Percentiles rank a stretch among this genome's conserved stretches.
Conservation (phyloP, 768 basidiomycete species). For the Coprinopsis strossmayeri region DNA sequence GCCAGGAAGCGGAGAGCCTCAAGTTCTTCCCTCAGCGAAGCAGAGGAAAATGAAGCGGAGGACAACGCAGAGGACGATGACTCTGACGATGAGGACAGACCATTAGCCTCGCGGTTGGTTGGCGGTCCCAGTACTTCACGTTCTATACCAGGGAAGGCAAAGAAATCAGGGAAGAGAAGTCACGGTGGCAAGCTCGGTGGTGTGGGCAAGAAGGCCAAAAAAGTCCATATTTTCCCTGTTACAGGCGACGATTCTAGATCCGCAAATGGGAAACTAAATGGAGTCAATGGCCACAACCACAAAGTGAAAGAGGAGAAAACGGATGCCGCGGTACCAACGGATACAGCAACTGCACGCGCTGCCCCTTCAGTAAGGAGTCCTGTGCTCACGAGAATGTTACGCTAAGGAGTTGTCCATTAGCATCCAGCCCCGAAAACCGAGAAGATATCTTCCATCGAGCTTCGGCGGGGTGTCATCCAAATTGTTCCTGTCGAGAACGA, state of each 20-base stretch:
- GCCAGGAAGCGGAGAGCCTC: constrained; percentile 45
- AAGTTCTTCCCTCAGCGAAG: constrained; percentile 44
- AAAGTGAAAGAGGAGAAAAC: constrained; percentile 18
- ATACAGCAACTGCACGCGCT: constrained; percentile 1
- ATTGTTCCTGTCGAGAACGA: constrained; percentile 85
- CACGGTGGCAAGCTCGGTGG: constrained; percentile 39
- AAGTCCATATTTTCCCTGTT: background rate
- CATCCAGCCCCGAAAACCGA: too few species aligned
- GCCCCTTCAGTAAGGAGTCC: too few species aligned
- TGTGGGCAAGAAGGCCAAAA: constrained; percentile 10
- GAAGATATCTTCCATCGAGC: constrained; percentile 74
- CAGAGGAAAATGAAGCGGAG: constrained; percentile 39
- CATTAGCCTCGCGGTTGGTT: constrained; percentile 32
- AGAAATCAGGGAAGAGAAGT: constrained; percentile 32
- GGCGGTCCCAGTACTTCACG: constrained; percentile 4
- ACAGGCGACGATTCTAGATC: background rate
- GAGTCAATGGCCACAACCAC: background rate
- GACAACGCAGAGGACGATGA: constrained; percentile 28
- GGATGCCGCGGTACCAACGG: constrained; percentile 37
- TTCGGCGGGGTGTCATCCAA: constrained; percentile 76
- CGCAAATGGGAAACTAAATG: background rate
- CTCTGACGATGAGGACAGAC: constrained; percentile 54
- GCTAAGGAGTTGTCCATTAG: constrained; percentile 41
- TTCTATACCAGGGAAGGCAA: constrained; percentile 6
- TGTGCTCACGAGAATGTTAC: too few species aligned